Evolutionary conservation across 345 rosid genomes (phyloP).

Genomic region (Syzygium oleosum): DNA sequence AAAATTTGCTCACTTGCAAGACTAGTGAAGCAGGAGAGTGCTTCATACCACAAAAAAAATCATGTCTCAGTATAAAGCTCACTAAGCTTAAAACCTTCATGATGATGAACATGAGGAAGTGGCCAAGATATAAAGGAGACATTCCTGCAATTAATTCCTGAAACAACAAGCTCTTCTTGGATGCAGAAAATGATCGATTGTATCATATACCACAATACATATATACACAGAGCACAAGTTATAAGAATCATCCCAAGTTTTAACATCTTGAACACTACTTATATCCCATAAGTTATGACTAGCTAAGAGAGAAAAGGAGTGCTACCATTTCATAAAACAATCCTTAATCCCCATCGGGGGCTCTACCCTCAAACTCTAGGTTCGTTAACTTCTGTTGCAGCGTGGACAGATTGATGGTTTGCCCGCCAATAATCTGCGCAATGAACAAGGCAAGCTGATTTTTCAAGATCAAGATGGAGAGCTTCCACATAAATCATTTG

Average conservation of each 20-base stretch:
- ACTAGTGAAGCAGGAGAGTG: background rate
- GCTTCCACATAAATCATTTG: background rate
- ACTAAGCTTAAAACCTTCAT: background rate
- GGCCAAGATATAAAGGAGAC: background rate
- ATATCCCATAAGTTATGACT: background rate
- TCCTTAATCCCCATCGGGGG: background rate
- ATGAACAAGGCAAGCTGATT: background rate
- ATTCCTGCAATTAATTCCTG: background rate
- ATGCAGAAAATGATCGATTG: background rate
- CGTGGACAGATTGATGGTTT: constrained; percentile 1
- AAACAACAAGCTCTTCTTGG: background rate
- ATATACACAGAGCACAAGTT: background rate
- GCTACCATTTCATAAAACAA: background rate
- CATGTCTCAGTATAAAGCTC: background rate
- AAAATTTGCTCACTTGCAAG: background rate
- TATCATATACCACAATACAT: background rate
- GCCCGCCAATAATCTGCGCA: background rate
- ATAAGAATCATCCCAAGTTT: background rate
- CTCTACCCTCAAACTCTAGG: background rate
- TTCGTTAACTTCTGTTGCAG: constrained; percentile 11
- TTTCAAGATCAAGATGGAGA: background rate
- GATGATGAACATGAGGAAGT: background rate
- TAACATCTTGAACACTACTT: background rate
- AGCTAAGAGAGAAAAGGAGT: background rate
- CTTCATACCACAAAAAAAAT: background rate